Conservation (phyloP, 768 basidiomycete species). For the Leccinum longicurvipes region DNA sequence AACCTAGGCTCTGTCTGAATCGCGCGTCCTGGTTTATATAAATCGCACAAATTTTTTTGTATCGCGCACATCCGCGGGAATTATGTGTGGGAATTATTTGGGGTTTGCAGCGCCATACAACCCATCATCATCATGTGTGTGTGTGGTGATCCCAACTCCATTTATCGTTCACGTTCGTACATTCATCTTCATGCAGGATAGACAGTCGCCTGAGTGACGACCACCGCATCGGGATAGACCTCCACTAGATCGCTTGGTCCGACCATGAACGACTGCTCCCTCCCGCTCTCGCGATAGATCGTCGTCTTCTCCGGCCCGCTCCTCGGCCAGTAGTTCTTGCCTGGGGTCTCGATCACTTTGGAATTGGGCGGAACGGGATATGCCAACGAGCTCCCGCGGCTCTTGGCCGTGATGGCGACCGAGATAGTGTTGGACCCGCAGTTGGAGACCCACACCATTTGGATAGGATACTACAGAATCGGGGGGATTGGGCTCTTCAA, state of each 20-base stretch:
- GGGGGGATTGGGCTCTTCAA: background rate
- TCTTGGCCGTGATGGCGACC: conserved; percentile 6
- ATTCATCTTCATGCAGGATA: background rate
- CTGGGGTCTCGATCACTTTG: background rate
- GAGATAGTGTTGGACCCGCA: background rate
- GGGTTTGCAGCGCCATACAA: too few relatives aligned
- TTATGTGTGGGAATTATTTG: too few relatives aligned
- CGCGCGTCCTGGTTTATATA: too few relatives aligned
- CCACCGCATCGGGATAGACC: conserved; percentile 9
- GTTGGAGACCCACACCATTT: conserved; percentile 21
- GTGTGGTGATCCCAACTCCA: background rate
- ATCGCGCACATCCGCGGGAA: too few relatives aligned
- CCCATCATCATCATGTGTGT: background rate
- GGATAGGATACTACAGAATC: background rate
- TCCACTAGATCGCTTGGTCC: conserved; percentile 14
- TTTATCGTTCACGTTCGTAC: background rate
- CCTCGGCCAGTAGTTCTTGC: conserved; percentile 10
- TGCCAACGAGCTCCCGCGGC: background rate
- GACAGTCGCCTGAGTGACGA: conserved; percentile 9
- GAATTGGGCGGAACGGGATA: conserved; percentile 1
- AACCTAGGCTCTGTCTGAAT: too few relatives aligned
- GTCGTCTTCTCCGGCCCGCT: conserved; percentile 7
- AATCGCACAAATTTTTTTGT: too few relatives aligned
- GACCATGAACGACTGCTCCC: conserved; percentile 6
- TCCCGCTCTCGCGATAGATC: conserved; percentile 2